These are phyloP conservation scores for Phytophthora pinifolia DNA, from an alignment of 352 stramenopile genomes.

Conservation along the genomic window DNA sequence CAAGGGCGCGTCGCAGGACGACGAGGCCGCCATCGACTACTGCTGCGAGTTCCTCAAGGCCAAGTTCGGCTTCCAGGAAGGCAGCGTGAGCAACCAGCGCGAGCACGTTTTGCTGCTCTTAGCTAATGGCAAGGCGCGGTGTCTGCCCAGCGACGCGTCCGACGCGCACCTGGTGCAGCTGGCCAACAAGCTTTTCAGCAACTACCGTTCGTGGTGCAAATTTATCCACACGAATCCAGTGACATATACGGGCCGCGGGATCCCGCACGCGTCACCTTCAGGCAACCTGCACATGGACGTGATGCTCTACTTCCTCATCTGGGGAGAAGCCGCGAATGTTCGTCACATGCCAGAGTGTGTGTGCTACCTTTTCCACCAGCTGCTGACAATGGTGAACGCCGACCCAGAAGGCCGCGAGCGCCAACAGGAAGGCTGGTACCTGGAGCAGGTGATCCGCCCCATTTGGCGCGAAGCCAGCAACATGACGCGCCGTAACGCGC, in stretches of 20 bases:
- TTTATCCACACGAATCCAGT: conserved; percentile 70
- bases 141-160: conserved; percentile 40
- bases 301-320: conserved; percentile 96
- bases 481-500: conserved; percentile 67
- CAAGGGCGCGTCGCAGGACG: conserved; percentile 63
- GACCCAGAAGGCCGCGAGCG: conserved; percentile 45
- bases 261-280: conserved; percentile 20
- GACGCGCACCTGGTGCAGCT: conserved; percentile 67
- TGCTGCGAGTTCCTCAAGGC: conserved; percentile 76
- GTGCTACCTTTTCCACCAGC: conserved; percentile 97
- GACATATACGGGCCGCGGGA: conserved; percentile 49
- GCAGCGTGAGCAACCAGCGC: conserved; percentile 79
- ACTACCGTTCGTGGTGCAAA: conserved; percentile 79
- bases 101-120: conserved; percentile 82
- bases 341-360: conserved; percentile 97
- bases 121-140: conserved; percentile 73
- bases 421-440: conserved; percentile 58
- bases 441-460: conserved; percentile 55
- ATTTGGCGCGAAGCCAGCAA: conserved; percentile 75
- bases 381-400: conserved; percentile 52
- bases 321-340: conserved; percentile 96
- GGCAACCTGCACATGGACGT: conserved; percentile 87
- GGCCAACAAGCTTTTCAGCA: conserved; percentile 67
- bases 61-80: conserved; percentile 87
- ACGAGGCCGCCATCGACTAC: conserved; percentile 81